Evolutionary conservation across 345 rosid species (phyloP).

Genomic region (Euphorbia peplus): DNA sequence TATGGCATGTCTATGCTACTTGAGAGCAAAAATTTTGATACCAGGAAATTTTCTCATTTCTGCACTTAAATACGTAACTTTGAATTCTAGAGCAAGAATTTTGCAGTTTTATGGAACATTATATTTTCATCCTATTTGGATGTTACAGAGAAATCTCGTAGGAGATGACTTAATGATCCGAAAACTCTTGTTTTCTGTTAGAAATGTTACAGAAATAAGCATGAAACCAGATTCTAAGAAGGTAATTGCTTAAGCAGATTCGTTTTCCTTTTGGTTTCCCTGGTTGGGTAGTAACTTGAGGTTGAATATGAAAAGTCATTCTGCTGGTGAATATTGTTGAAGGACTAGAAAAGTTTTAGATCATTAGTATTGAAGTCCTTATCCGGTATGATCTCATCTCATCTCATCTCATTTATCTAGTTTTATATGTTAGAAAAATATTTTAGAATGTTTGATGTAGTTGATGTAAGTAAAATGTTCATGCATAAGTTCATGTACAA

Average conservation of each 20-base stretch:
- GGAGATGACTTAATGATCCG: neutral
- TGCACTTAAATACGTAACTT: neutral
- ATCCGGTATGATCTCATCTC: too few relatives aligned
- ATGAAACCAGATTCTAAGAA: neutral
- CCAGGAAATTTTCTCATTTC: slow-evolving; percentile 1
- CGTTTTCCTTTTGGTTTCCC: neutral
- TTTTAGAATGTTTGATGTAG: too few relatives aligned
- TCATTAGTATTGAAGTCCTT: too few relatives aligned
- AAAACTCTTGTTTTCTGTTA: slow-evolving; percentile 3
- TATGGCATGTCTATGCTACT: slow-evolving; percentile 7
- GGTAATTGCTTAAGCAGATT: neutral
- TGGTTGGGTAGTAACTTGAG: neutral
- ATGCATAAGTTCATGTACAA: too few relatives aligned
- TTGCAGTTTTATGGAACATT: neutral
- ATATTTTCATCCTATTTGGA: neutral
- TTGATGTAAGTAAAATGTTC: too few relatives aligned
- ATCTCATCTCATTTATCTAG: too few relatives aligned
- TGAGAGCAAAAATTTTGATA: slow-evolving; percentile 8
- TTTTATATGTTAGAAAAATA: too few relatives aligned
- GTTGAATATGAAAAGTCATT: neutral
- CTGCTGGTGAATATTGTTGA: neutral
- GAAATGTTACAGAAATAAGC: neutral
- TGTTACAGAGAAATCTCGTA: neutral
- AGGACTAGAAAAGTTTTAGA: too few relatives aligned
- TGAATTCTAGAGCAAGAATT: neutral